Evolutionary conservation across 257 asterid genomes (phyloP).

Genomic region (Prunella vulgaris): DNA sequence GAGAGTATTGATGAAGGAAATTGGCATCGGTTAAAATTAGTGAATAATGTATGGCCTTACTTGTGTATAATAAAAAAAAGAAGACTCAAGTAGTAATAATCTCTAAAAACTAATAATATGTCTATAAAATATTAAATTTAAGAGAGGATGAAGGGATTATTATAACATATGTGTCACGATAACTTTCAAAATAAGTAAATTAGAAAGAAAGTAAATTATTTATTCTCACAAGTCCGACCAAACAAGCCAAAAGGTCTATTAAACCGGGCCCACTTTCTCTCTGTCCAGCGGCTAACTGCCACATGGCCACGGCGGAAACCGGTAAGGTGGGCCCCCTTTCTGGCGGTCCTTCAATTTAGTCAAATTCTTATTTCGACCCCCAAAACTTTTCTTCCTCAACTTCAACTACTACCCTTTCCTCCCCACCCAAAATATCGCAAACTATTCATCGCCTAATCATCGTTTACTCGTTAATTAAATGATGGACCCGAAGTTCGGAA

Average conservation of each 20-base stretch:
- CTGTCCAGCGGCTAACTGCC: constrained; percentile 23
- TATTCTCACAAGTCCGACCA: neutral
- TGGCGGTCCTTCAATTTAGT: constrained; percentile 18
- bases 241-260: neutral
- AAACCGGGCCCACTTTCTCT: neutral
- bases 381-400: constrained; percentile 18
- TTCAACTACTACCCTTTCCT: neutral
- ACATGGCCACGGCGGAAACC: constrained; percentile 21
- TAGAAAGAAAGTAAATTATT: neutral
- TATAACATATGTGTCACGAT: neutral
- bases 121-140: too few species aligned
- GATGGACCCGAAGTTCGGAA: constrained; percentile 67
- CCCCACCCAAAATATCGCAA: neutral
- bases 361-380: constrained; percentile 29
- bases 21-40: too few species aligned
- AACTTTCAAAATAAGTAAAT: neutral
- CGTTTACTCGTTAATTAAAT: neutral
- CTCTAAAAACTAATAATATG: too few species aligned
- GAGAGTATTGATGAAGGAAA: too few species aligned
- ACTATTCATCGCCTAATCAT: neutral
- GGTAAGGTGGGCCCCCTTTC: constrained; percentile 17
- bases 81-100: too few species aligned
- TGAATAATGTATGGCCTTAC: too few species aligned
- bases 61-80: too few species aligned
- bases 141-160: too few species aligned